A percentile compares a stretch with the other conserved stretches of the same genome.
These are phyloP conservation scores for Xylaria sp. DNA, from an alignment of 2,329 filamentous ascomycete species.

Conservation along the genomic window DNA sequence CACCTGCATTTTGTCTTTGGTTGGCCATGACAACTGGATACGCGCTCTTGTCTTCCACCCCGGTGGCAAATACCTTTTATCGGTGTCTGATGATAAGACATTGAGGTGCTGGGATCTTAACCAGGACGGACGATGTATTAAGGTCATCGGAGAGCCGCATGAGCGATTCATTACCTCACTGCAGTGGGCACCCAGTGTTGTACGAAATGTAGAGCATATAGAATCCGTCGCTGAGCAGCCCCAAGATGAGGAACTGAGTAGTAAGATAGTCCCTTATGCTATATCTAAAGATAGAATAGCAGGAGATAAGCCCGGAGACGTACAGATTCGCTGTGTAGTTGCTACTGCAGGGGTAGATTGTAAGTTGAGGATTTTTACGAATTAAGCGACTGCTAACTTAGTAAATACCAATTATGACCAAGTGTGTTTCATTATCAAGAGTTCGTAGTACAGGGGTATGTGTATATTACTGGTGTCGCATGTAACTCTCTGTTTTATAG, in stretches of 20 bases:
- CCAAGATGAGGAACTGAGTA: conserved; percentile 60
- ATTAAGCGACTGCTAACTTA: conserved; percentile 47
- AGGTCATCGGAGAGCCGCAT: conserved; percentile 80
- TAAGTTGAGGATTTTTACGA: conserved; percentile 82
- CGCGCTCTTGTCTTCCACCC: conserved; percentile 88
- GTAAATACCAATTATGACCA: no score
- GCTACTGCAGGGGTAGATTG: conserved; percentile 87
- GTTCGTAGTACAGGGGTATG: no score
- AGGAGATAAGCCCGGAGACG: conserved; percentile 54
- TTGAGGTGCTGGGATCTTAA: conserved; percentile 92
- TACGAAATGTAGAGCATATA: conserved; percentile 56
- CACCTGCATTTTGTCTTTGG: conserved; percentile 82
- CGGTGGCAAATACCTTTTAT: conserved; percentile 88
- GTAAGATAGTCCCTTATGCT: neutral
- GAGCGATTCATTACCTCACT: conserved; percentile 87
- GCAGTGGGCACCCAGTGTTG: conserved; percentile 83
- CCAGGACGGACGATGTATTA: conserved; percentile 91
- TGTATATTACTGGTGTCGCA: no score
- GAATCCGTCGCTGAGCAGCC: conserved; percentile 56
- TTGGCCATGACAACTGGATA: conserved; percentile 95
- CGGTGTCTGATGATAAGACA: conserved; percentile 89
- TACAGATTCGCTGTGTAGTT: conserved; percentile 83
- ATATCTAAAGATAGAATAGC: conserved; percentile 50
- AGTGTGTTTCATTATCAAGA: no score
- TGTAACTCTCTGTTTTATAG: no score